These are phyloP conservation scores for Theobroma cacao DNA, from an alignment of 345 rosid genomes.

Conservation along the genomic window DNA sequence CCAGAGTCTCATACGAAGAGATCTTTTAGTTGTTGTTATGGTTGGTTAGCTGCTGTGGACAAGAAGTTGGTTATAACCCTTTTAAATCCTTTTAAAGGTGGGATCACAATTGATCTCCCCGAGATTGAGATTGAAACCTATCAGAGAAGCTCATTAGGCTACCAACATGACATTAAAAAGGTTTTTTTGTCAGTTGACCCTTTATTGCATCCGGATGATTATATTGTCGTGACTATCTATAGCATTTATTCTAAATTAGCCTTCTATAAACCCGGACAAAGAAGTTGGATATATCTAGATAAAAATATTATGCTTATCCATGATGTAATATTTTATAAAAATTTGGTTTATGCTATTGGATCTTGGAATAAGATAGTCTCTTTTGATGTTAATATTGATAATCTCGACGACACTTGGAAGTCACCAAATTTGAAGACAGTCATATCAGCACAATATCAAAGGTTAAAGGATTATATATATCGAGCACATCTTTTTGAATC, in stretches of 20 bases:
- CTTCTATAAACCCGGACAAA: neutral
- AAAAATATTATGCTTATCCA: neutral
- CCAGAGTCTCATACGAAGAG: neutral
- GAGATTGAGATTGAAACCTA: neutral
- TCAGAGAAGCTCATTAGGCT: no score
- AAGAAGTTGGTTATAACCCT: neutral
- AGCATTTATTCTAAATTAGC: neutral
- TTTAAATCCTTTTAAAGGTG: neutral
- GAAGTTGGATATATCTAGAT: neutral
- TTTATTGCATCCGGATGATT: neutral
- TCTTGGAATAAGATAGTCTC: constrained; percentile 16
- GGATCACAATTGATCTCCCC: neutral
- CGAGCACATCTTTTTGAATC: no score
- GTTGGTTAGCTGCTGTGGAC: neutral
- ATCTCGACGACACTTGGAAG: no score
- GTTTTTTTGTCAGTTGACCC: neutral
- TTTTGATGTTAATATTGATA: neutral
- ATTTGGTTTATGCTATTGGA: neutral
- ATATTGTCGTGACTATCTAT: neutral
- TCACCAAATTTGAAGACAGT: neutral
- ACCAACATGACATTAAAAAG: neutral
- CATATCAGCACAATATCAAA: no score
- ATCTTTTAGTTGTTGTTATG: neutral
- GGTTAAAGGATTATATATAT: no score
- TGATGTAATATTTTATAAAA: neutral